These are phyloP conservation scores for Diaporthe citri DNA, from an alignment of 2,329 filamentous ascomycete genomes.

Conservation along the genomic window DNA sequence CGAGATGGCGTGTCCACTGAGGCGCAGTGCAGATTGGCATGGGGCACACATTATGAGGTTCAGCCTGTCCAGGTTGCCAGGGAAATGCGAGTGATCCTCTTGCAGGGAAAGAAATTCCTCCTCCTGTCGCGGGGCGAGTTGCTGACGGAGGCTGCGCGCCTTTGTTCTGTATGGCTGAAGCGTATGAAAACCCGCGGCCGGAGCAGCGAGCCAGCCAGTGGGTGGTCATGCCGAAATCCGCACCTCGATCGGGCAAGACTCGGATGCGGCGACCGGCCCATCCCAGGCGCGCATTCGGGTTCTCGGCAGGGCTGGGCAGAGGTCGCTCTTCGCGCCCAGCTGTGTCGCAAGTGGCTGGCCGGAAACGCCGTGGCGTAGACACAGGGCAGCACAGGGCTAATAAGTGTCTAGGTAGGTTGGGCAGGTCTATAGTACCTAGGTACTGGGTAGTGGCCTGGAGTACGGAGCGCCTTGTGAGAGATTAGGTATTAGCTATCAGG, in stretches of 20 bases:
- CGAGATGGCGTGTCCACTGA: conserved; percentile 25
- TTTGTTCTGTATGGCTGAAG: not conserved
- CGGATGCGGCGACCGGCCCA: conserved; percentile 28
- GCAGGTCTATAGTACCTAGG: not conserved
- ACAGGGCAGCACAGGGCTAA: not conserved
- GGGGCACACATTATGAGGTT: conserved; percentile 3
- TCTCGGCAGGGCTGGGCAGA: conserved; percentile 18
- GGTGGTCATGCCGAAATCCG: conserved; percentile 17
- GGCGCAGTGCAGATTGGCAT: conserved; percentile 29
- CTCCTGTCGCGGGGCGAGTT: not conserved
- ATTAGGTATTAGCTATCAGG: conserved; percentile 14
- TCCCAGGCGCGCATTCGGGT: conserved; percentile 16
- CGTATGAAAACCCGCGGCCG: conserved; percentile 10
- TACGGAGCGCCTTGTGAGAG: conserved; percentile 2
- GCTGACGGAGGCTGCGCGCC: not conserved
- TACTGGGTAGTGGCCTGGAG: conserved; percentile 17
- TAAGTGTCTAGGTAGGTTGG: not conserved
- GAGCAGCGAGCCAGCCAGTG: conserved; percentile 4
- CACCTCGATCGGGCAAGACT: not conserved
- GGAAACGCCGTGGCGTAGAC: conserved; percentile 12
- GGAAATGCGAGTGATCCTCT: not conserved
- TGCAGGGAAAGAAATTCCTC: not conserved
- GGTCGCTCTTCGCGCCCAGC: conserved; percentile 16
- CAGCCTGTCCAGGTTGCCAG: conserved; percentile 5
- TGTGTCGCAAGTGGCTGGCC: conserved; percentile 1